Base-by-base conservation (phyloP, 306 rosid genomes). In the Phaseolus lunatus region DNA sequence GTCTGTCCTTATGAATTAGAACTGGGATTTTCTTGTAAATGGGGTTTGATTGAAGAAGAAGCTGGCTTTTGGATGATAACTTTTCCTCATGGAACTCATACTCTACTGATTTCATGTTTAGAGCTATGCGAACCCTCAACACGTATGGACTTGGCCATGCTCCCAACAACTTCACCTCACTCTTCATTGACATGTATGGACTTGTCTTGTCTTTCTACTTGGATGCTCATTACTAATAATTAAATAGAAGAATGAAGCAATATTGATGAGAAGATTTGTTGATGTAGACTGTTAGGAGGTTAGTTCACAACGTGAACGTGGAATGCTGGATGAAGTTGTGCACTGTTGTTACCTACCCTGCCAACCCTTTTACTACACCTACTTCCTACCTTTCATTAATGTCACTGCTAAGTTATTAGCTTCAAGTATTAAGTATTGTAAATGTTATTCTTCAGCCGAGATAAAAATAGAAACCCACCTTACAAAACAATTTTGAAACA, bases 1-100 rank as follows among this genome's bases (percentile, higher is more conserved):
- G 85, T 52, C 82, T 85, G 52, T 74, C 89, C 0, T 5, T 50
- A 13, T 87, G 93, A 71, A 90, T 67, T 7, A 90, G 87, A 84
- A 88, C 91, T 0, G 90, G 91, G 65, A 88, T 57, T 72, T 85
- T 90, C 84, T 90, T 81, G 82, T 86, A 35, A 3, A 90, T 83
- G 0, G 90, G 93, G 65, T 88, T 90, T 9, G 93, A 85, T 56
- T 85, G 76, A 53, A 90, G 87, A 24, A 88, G 85, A 75, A 90
- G 91, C 68, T 67, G 69, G 70, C 87, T 85, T 78, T 90, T 90
- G 44, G 86, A 0, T 0, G 49, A 78, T 7, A 87, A 19, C 0
- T 59, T 27, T 80, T 87, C 90, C 19, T 88, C 71, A 19, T 75
- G 53, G 70, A 77, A 83, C 20, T 83, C 85, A 22, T 90, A 88